These are phyloP conservation scores for Dentipellis sp. DNA, from an alignment of 768 basidiomycete species.

Conservation along the genomic window DNA sequence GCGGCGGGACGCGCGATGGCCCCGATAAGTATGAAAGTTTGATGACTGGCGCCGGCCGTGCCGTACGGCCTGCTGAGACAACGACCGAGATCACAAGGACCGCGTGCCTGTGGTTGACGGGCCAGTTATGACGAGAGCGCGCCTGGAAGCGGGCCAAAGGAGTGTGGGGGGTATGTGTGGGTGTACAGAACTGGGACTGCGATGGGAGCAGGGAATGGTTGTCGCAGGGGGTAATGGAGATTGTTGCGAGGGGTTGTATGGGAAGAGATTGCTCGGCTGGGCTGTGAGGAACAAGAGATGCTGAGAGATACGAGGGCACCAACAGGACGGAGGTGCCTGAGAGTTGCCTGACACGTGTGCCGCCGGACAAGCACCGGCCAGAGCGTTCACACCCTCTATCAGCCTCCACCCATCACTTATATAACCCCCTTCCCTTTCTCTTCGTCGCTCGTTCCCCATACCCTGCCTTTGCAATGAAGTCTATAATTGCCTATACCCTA, in stretches of 20 bases:
- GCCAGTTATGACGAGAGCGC: background rate
- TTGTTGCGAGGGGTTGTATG: background rate
- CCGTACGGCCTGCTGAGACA: background rate
- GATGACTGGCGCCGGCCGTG: background rate
- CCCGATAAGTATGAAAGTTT: background rate
- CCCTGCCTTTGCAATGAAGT: constrained; percentile 9
- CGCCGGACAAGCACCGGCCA: constrained; percentile 1
- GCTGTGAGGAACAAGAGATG: background rate
- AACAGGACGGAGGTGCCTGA: background rate
- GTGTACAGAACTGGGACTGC: background rate
- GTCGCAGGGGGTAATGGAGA: background rate
- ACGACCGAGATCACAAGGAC: background rate
- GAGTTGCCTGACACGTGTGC: constrained; percentile 2
- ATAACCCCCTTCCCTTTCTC: constrained; percentile 1
- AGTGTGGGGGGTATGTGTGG: background rate
- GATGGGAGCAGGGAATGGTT: background rate
- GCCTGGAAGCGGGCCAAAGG: background rate
- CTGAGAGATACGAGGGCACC: background rate
- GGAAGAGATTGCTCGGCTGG: background rate
- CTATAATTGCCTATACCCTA: constrained; percentile 8
- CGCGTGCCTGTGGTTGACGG: background rate
- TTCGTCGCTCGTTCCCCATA: background rate
- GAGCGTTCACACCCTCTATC: background rate
- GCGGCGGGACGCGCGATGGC: background rate
- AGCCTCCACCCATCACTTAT: constrained; percentile 1